Base-by-base conservation (phyloP, 129 eudicot species). In the Glebionis coronaria region DNA sequence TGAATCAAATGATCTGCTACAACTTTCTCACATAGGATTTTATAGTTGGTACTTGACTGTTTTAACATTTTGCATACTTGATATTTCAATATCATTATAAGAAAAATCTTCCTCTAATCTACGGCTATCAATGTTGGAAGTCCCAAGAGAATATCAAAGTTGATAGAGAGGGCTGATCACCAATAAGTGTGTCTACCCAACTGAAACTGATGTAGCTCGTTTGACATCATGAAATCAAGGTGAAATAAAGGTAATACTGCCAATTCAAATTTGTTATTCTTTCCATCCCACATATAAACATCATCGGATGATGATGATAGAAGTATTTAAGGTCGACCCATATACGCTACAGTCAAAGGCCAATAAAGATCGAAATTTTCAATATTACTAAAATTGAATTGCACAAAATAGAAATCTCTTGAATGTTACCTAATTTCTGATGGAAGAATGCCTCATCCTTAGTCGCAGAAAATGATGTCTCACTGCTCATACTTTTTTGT, bases 151-250 rank as follows among this genome's bases (percentile, higher is more conserved):
- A 74, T 80, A 89, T 9, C 78, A 38, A 58, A 95, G 99, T 75
- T 94, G 99, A 79, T 87, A 90, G n/a, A 87, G 90, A 5, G 99
- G 87, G 73, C 84, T 83, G 64, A 90, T 77, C 60, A 83, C 77
- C 76, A 94, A 69, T 10, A 94, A 56, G 80, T 94, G 99, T 0
- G 99, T 90, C 78, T 94, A 97, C 58, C 99, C 99, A 73, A 94
- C 97, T 13, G 99, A 73, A 70, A 90, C 88, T 44, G 95, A 82
- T 64, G 99, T 89, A 21, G 95, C 95, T 76, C 82, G 78, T 70
- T 94, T 94, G 18, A 81, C 46, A 63, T 97, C 99, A 79, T 87
- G 97, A 52, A 94, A 72, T 56, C 97, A n/a, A n/a, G n/a, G n/a
- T n/a, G n/a, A n/a, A n/a, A n/a, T n/a, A n/a, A 71, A 40, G 87